Evolutionary conservation across 2,329 filamentous ascomycete genomes (phyloP).

Genomic region (Tolypocladium sp.): DNA sequence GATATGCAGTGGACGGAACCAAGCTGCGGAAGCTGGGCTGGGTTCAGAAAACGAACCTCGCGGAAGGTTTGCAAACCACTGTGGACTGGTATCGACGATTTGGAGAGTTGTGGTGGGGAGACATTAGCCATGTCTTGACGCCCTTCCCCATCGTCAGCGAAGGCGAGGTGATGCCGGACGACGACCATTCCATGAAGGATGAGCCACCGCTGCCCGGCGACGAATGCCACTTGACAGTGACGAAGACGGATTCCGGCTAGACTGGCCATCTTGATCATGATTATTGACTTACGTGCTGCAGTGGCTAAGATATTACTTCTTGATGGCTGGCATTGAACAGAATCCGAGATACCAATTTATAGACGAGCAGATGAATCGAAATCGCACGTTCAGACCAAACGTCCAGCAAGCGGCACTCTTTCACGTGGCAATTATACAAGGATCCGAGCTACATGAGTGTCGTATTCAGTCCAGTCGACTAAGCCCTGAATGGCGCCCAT

Average conservation of each 20-base stretch:
- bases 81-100: constrained; percentile 63
- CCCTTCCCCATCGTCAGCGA: constrained; percentile 56
- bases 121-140: constrained; percentile 59
- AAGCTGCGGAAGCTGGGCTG: constrained; percentile 61
- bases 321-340: background rate
- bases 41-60: constrained; percentile 57
- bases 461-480: background rate
- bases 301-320: background rate
- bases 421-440: background rate
- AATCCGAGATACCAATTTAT: background rate
- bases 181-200: constrained; percentile 22
- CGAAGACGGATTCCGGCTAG: background rate
- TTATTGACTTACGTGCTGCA: background rate
- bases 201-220: constrained; percentile 19
- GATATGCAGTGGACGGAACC: constrained; percentile 62
- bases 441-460: background rate
- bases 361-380: background rate
- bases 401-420: background rate
- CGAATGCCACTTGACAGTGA: constrained; percentile 1
- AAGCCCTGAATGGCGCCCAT: background rate
- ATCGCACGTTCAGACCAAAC: background rate
- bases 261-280: background rate
- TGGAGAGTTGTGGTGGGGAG: constrained; percentile 63
- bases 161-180: constrained; percentile 44
- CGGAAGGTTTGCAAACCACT: constrained; percentile 52